Evolutionary conservation across 2,329 filamentous ascomycete genomes (phyloP).

Genomic region (Sporothrix globosa): DNA sequence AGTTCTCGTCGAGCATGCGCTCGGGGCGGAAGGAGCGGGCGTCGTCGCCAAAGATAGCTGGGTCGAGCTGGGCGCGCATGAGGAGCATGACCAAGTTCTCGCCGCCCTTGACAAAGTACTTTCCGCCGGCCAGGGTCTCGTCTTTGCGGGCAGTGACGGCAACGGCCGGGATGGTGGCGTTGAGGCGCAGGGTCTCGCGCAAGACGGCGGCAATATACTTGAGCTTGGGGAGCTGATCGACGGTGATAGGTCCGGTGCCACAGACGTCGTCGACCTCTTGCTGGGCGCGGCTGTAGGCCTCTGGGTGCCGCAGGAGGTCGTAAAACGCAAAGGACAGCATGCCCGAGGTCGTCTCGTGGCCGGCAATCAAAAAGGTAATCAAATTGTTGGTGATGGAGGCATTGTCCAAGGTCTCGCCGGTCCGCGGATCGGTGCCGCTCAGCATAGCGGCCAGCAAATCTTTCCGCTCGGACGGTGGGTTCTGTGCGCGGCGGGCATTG

Average conservation of each 20-base stretch:
- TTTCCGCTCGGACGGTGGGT: constrained; percentile 53
- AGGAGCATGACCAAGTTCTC: constrained; percentile 50
- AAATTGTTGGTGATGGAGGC: constrained; percentile 41
- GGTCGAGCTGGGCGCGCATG: constrained; percentile 57
- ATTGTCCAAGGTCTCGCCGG: constrained; percentile 67
- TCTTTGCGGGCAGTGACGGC: constrained; percentile 38
- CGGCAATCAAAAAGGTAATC: constrained; percentile 35
- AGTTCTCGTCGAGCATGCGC: constrained; percentile 61
- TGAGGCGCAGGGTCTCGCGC: constrained; percentile 54
- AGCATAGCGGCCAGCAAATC: constrained; percentile 74
- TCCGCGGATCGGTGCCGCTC: constrained; percentile 66
- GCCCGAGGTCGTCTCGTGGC: constrained; percentile 60
- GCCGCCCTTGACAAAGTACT: constrained; percentile 55
- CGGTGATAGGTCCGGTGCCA: constrained; percentile 51
- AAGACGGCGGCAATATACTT: constrained; percentile 47
- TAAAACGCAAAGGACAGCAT: constrained; percentile 56
- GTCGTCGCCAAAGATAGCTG: constrained; percentile 59
- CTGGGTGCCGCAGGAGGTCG: constrained; percentile 55
- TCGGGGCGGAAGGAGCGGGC: constrained; percentile 63
- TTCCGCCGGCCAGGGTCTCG: constrained; percentile 48
- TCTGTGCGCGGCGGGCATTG: constrained; percentile 27
- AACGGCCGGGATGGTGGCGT: constrained; percentile 47
- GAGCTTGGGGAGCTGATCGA: constrained; percentile 49
- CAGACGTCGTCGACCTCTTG: constrained; percentile 58
- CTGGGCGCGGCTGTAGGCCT: constrained; percentile 52